Percentiles rank a stretch among this genome's conserved stretches.
Conservation (phyloP, 176 grass and related monocot genomes). For the Triticum aestivum region DNA sequence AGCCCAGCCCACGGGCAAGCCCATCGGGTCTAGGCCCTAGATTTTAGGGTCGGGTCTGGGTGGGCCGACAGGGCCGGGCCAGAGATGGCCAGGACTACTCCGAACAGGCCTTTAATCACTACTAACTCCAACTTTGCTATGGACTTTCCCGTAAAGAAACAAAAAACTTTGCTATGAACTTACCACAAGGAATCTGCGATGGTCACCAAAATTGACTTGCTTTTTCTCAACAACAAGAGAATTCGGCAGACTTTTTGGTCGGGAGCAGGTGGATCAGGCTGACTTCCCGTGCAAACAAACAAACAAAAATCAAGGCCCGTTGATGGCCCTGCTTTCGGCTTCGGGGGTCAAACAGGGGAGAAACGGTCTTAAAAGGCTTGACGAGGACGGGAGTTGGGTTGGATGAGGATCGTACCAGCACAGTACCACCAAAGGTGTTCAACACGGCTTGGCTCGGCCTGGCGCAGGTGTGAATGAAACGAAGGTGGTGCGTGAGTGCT, state of each 20-base stretch:
- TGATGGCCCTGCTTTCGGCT: neutral
- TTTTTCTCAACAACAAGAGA: neutral
- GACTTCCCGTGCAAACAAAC: neutral
- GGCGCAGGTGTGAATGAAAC: neutral
- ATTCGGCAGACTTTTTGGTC: neutral
- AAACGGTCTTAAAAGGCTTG: slow-evolving; percentile 8
- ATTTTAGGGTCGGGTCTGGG: too few relatives aligned
- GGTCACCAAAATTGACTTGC: neutral
- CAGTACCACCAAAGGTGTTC: neutral
- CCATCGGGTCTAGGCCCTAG: too few relatives aligned
- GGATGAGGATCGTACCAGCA: neutral
- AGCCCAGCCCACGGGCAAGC: too few relatives aligned
- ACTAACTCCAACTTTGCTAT: neutral
- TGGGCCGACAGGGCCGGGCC: too few relatives aligned
- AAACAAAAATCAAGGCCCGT: neutral
- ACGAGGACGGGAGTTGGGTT: neutral
- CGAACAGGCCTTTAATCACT: too few relatives aligned
- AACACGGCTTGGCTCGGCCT: neutral
- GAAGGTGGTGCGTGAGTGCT: neutral
- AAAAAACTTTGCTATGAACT: neutral
- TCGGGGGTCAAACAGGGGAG: slow-evolving; percentile 9
- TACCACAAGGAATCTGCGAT: neutral
- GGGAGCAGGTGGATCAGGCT: neutral
- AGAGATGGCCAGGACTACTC: too few relatives aligned
- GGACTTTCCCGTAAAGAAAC: neutral